Evolutionary conservation across 768 basidiomycete genomes (phyloP).

Genomic region (Mycena floridula): DNA sequence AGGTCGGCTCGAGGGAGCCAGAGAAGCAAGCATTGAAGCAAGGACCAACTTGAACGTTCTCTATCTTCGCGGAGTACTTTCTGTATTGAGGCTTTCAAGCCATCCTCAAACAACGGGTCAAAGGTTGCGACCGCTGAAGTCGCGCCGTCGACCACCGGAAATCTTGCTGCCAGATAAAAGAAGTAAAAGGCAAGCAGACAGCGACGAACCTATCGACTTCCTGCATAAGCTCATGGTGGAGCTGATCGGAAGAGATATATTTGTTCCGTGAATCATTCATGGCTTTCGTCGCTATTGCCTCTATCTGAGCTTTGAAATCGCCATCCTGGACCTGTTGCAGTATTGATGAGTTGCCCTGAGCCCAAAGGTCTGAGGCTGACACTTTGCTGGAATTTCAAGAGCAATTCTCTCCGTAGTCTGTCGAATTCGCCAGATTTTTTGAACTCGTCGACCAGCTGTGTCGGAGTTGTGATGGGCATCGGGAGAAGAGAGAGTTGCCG

Average conservation of each 20-base stretch:
- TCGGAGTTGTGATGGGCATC: constrained; percentile 52
- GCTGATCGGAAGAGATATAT: constrained; percentile 41
- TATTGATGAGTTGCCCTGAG: too few species aligned
- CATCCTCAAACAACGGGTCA: constrained; percentile 37
- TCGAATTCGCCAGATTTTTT: constrained; percentile 80
- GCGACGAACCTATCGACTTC: constrained; percentile 63
- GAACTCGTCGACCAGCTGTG: constrained; percentile 67
- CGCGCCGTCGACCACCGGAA: constrained; percentile 61
- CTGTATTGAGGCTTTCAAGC: constrained; percentile 35
- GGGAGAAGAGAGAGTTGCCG: constrained; percentile 1
- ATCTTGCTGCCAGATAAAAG: constrained; percentile 33
- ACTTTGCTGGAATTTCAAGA: constrained; percentile 54
- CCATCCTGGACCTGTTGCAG: too few species aligned
- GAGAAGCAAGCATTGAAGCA: too few species aligned
- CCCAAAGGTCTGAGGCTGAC: too few species aligned
- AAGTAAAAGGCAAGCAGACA: too few species aligned
- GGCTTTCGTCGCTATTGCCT: constrained; percentile 54
- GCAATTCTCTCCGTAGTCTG: constrained; percentile 57
- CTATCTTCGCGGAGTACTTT: constrained; percentile 37
- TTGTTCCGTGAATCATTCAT: constrained; percentile 45
- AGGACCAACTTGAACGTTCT: too few species aligned
- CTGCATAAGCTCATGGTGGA: constrained; percentile 61
- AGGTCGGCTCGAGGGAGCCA: too few species aligned
- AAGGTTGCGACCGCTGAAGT: constrained; percentile 43
- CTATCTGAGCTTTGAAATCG: constrained; percentile 51